phyloP scores from a whole-genome alignment of 176 grass and related monocot species.

The Lolium rigidum region DNA sequence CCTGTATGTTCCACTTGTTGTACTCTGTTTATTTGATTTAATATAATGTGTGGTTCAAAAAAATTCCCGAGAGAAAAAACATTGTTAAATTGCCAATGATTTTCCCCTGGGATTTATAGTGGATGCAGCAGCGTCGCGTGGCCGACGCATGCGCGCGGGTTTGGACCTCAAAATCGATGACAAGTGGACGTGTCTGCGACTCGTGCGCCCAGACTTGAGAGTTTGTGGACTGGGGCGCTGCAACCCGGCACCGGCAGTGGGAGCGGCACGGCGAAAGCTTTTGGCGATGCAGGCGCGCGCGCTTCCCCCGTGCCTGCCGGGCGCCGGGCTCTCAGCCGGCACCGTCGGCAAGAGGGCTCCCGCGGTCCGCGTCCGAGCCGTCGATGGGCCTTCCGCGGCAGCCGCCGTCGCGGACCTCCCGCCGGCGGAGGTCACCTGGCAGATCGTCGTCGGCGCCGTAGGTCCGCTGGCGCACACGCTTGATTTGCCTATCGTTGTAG shows the following conservation, averaged over 20 bases:
- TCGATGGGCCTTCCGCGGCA: constrained; percentile 44
- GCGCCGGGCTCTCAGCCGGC: background rate
- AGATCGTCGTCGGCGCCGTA: constrained; percentile 84
- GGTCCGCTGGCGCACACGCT: constrained; percentile 14
- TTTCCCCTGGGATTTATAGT: constrained; percentile 3
- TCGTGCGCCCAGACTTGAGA: background rate
- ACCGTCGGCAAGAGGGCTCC: constrained; percentile 5
- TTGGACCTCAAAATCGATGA: constrained; percentile 8
- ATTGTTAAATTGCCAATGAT: too few relatives aligned
- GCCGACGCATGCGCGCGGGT: background rate
- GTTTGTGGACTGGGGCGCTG: background rate
- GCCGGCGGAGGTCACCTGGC: constrained; percentile 78
- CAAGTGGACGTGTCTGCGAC: background rate
- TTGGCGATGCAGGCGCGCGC: constrained; percentile 50
- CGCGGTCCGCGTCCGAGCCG: constrained; percentile 25
- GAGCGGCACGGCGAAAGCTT: background rate
- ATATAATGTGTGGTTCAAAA: too few relatives aligned
- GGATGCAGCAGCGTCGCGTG: constrained; percentile 29
- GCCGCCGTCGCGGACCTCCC: constrained; percentile 47
- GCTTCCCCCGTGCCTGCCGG: constrained; percentile 9
- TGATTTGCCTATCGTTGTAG: background rate
- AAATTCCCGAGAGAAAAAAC: background rate
- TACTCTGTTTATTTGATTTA: too few relatives aligned
- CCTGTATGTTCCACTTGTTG: too few relatives aligned
- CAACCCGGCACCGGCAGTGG: background rate